phyloP scores from a whole-genome alignment of 345 rosid species.

The Brassica cretica region DNA sequence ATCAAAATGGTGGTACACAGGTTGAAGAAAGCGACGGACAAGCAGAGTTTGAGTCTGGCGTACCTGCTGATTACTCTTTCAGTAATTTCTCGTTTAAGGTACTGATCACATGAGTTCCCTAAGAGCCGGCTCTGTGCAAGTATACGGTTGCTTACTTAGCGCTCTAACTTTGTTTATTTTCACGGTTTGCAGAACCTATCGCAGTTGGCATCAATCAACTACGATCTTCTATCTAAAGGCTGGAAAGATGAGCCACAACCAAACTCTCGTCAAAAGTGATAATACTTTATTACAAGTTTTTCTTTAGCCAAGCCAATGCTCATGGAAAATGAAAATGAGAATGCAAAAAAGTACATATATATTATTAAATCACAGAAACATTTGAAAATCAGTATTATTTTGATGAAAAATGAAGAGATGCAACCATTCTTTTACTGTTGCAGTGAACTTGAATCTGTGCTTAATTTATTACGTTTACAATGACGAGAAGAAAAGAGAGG shows the following conservation, averaged over 20 bases:
- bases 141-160: background rate
- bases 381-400: background rate
- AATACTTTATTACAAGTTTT: background rate
- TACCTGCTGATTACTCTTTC: constrained; percentile 82
- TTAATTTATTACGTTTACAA: background rate
- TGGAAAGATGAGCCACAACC: constrained; percentile 77
- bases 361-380: background rate
- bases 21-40: constrained; percentile 80
- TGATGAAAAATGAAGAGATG: background rate
- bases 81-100: constrained; percentile 99
- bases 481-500: background rate
- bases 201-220: constrained; percentile 96
- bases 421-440: background rate
- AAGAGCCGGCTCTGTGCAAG: background rate
- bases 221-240: constrained; percentile 94
- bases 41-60: constrained; percentile 75
- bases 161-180: constrained; percentile 16
- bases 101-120: constrained; percentile 15
- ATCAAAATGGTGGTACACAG: constrained; percentile 45
- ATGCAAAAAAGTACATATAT: background rate
- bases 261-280: constrained; percentile 48
- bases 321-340: background rate
- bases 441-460: background rate
- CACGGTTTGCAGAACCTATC: constrained; percentile 74
- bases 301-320: background rate